These are phyloP conservation scores for Aspergillus piperis DNA, from an alignment of 2,329 filamentous ascomycete species.

Conservation along the genomic window DNA sequence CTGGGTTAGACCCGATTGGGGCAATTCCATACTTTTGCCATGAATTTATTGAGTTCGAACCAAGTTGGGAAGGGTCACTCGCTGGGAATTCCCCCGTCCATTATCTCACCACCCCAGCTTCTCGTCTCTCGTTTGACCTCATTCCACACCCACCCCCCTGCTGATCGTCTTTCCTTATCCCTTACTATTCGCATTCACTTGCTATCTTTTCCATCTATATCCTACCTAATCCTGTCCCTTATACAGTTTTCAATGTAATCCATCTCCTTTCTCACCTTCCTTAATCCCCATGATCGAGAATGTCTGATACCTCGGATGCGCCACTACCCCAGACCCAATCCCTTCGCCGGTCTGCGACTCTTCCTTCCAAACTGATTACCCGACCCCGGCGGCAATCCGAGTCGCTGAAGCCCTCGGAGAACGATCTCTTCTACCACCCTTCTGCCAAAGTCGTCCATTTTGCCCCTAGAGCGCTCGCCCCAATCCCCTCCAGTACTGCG, in stretches of 20 bases:
- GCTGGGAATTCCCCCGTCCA: not conserved
- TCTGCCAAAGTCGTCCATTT: constrained; percentile 72
- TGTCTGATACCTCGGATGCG: constrained; percentile 36
- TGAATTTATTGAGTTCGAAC: constrained; percentile 5
- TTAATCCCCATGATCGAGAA: constrained; percentile 28
- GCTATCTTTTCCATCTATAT: constrained; percentile 1
- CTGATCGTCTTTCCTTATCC: constrained; percentile 13
- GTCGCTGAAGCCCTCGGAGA: constrained; percentile 34
- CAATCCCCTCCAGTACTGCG: constrained; percentile 45
- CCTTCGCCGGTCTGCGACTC: constrained; percentile 39
- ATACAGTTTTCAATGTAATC: constrained; percentile 22
- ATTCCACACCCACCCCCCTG: not conserved
- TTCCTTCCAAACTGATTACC: constrained; percentile 38
- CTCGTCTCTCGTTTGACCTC: constrained; percentile 8
- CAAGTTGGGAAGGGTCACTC: constrained; percentile 5
- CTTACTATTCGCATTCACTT: constrained; percentile 4
- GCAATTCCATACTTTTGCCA: too few relatives aligned
- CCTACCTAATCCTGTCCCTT: not conserved
- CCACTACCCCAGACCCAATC: constrained; percentile 29
- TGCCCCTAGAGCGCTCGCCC: constrained; percentile 44
- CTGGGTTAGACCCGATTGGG: constrained; percentile 7
- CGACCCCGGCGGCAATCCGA: constrained; percentile 31
- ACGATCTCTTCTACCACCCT: constrained; percentile 68
- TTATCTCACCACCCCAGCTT: constrained; percentile 12
- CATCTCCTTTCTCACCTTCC: constrained; percentile 5